phyloP scores from a whole-genome alignment of 805 yeast species.

The Kazachstania kunashirensis region DNA sequence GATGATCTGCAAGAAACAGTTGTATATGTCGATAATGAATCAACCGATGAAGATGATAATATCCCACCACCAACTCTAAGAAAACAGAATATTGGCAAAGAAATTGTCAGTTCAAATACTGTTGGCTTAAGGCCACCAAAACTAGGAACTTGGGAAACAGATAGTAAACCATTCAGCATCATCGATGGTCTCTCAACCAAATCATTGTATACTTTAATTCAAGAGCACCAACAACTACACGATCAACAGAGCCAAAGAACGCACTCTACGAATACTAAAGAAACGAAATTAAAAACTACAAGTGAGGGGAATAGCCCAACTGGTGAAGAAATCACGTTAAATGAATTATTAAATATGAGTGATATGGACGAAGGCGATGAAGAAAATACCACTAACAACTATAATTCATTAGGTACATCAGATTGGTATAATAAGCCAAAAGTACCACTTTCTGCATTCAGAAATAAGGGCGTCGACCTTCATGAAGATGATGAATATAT shows the following conservation, averaged over 20 bases:
- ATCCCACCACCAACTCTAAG: slow-evolving; percentile 59
- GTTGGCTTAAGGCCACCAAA: slow-evolving; percentile 86
- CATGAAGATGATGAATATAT: slow-evolving; percentile 27
- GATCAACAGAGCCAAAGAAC: slow-evolving; percentile 19
- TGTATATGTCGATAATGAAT: slow-evolving; percentile 60
- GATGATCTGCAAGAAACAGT: slow-evolving; percentile 30
- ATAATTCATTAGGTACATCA: slow-evolving; percentile 30
- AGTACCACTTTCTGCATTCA: slow-evolving; percentile 81
- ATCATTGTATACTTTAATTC: slow-evolving; percentile 49
- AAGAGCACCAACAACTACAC: slow-evolving; percentile 24
- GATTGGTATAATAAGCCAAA: slow-evolving; percentile 36
- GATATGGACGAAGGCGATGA: slow-evolving; percentile 70
- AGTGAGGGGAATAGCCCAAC: background rate
- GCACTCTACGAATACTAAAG: slow-evolving; percentile 10
- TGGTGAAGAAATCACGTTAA: slow-evolving; percentile 42
- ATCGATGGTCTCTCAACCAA: slow-evolving; percentile 92
- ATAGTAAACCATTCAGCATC: slow-evolving; percentile 79
- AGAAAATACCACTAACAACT: slow-evolving; percentile 25
- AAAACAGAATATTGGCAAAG: slow-evolving; percentile 60
- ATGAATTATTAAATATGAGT: slow-evolving; percentile 80
- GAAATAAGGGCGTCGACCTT: slow-evolving; percentile 57
- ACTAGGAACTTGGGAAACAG: slow-evolving; percentile 84
- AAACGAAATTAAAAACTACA: background rate
- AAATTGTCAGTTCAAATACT: slow-evolving; percentile 78
- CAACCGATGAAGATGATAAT: slow-evolving; percentile 87